phyloP scores from a whole-genome alignment of 192 early-diverging fungal species.

The Coemansia sp. region DNA sequence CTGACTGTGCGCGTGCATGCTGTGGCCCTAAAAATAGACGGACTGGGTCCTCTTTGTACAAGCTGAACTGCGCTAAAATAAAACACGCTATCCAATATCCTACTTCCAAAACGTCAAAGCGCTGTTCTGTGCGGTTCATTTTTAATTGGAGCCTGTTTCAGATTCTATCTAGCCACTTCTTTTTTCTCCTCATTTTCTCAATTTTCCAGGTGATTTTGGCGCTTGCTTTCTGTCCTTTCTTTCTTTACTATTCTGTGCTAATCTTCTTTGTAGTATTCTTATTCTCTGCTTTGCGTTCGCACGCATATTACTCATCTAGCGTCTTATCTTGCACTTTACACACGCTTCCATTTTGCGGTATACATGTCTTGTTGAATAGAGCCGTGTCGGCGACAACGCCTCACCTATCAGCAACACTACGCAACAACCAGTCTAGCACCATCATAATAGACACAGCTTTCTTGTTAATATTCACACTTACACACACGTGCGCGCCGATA shows the following conservation, averaged over 20 bases:
- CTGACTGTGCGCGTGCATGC: neutral
- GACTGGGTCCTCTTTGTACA: neutral
- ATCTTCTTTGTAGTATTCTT: neutral
- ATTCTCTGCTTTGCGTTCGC: neutral
- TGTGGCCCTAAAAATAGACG: conserved; percentile 7
- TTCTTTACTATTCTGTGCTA: neutral
- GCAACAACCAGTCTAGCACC: neutral
- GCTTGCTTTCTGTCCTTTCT: neutral
- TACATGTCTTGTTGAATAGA: conserved; percentile 5
- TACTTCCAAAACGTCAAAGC: no score
- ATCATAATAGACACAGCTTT: neutral
- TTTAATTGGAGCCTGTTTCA: neutral
- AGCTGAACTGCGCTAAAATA: neutral
- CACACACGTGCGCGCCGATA: neutral
- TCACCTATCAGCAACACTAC: neutral
- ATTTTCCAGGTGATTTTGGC: neutral
- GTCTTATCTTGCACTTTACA: neutral
- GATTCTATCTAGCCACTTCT: conserved; percentile 4
- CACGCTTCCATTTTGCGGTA: conserved; percentile 5
- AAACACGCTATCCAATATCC: neutral
- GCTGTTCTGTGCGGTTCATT: no score
- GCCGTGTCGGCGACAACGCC: neutral
- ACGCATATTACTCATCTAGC: conserved; percentile 1
- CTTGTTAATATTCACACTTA: neutral
- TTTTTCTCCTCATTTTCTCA: neutral